A percentile compares a stretch with the other conserved stretches of the same genome.
phyloP scores from a whole-genome alignment of 768 basidiomycete species.

The Fomitopsis serialis region DNA sequence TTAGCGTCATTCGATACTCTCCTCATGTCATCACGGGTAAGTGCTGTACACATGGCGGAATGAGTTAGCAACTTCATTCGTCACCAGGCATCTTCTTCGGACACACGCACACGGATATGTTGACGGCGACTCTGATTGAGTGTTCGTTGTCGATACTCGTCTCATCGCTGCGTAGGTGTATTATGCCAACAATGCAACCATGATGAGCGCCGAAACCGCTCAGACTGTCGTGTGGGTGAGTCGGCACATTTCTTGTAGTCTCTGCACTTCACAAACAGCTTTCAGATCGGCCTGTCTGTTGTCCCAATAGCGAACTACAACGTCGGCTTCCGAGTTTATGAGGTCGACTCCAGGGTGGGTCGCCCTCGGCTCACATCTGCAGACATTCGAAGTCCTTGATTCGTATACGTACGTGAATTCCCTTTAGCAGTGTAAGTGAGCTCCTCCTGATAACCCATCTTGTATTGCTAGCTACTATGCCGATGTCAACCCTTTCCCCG shows the following conservation, averaged over 20 bases:
- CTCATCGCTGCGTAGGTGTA: slow-evolving; percentile 43
- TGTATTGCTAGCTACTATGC: slow-evolving; percentile 36
- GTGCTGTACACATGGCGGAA: slow-evolving; percentile 26
- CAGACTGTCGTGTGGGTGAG: slow-evolving; percentile 43
- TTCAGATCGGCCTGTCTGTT: slow-evolving; percentile 59
- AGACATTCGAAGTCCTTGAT: slow-evolving; percentile 75
- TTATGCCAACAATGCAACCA: slow-evolving; percentile 67
- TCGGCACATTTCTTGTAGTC: no score
- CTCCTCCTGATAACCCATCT: no score
- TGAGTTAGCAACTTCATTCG: background rate
- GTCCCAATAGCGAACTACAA: slow-evolving; percentile 66
- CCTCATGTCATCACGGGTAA: slow-evolving; percentile 70
- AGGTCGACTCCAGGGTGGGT: slow-evolving; percentile 61
- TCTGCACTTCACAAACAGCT: background rate
- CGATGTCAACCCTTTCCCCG: slow-evolving; percentile 51
- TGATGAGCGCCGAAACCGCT: slow-evolving; percentile 49
- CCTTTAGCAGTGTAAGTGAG: background rate
- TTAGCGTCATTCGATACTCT: slow-evolving; percentile 64
- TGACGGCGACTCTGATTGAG: slow-evolving; percentile 37
- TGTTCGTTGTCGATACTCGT: background rate
- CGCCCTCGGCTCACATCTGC: background rate
- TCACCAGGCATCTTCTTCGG: slow-evolving; percentile 65
- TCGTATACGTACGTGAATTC: slow-evolving; percentile 81
- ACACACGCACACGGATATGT: slow-evolving; percentile 68
- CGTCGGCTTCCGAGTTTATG: slow-evolving; percentile 69